Evolutionary conservation across 306 rosid species (phyloP), one percentile per base, ranked within the genome.

Genomic region (Betula pendula): DNA sequence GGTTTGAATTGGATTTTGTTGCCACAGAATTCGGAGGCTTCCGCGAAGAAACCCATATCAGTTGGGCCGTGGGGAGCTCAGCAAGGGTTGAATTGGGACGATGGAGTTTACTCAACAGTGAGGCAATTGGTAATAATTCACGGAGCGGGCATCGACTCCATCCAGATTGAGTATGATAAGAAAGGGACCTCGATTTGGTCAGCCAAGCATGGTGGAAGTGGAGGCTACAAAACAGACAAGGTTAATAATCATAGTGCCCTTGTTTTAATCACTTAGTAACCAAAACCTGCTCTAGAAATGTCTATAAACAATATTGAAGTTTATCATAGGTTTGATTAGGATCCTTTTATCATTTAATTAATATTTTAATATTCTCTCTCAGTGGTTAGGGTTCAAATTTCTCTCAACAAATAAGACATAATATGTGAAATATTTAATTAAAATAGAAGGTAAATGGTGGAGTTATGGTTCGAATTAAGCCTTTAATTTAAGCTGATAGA

Each of bases 151-250:
- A 38, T 82, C 53, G 70, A 77, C 49, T 68, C 81, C 31, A 9
- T 82, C 43, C 85, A 73, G 53, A 67, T 77, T 65, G 75, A 55
- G 38, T 77, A 82, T 62, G 82, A 82, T 14, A 43, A 53, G 43
- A 65, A 48, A 8, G 85, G 82, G 0, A 16, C 63, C 17, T 35
- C 77, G 24, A 53, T 58, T 20, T 82, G 79, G 85, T 77, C 79
- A 24, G 71, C 4, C 43, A 73, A 48, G 60, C 85, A 77, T 49
- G 85, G 82, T 27, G 75, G 68, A 58, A 43, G 25, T 79, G 85
- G 82, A 22, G 82, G 85, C 43, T 0, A 51, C 51, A 88, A 75
- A 84, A 80, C 84, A 75, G 91, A 90, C 58, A 80, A 77, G 83
- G 88, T 87, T 59, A 19, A 10, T 65, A 19, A 10, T 65, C 47